phyloP scores from a whole-genome alignment of 345 rosid species.

The Microthlaspi erraticum region DNA sequence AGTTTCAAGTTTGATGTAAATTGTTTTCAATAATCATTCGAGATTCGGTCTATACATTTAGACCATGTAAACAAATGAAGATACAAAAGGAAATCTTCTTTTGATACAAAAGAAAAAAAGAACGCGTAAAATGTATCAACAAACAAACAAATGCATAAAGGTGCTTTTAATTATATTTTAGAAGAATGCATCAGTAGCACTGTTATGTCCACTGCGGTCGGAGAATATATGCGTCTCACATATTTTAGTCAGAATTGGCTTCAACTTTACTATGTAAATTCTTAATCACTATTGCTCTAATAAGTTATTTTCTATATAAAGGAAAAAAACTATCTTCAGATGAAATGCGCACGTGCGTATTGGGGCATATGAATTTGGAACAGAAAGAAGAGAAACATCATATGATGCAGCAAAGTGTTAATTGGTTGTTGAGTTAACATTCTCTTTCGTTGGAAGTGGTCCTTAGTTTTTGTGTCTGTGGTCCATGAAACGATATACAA shows the following conservation, averaged over 20 bases:
- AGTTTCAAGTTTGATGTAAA: conserved; percentile 5
- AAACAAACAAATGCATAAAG: conserved; percentile 20
- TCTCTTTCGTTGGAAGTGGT: conserved; percentile 47
- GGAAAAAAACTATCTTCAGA: not conserved
- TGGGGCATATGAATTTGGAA: conserved; percentile 31
- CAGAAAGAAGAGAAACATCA: conserved; percentile 39
- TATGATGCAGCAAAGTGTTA: conserved; percentile 42
- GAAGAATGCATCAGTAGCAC: conserved; percentile 13
- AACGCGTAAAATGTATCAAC: not conserved
- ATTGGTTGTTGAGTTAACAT: conserved; percentile 40
- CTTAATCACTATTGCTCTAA: conserved; percentile 11
- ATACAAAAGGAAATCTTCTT: conserved; percentile 34
- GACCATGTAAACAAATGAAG: conserved; percentile 20
- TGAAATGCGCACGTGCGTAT: conserved; percentile 23
- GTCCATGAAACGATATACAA: conserved; percentile 37
- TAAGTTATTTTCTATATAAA: not conserved
- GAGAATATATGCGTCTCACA: conserved; percentile 44
- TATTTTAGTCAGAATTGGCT: conserved; percentile 24
- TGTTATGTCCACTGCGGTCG: conserved; percentile 45
- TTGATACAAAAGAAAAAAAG: conserved; percentile 9
- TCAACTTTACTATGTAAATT: conserved; percentile 15
- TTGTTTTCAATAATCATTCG: not conserved
- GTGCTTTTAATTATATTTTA: conserved; percentile 2
- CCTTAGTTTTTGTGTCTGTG: conserved; percentile 45
- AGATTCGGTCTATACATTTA: conserved; percentile 25